Conservation (phyloP, 306 rosid genomes). For the Lathyrus sativus region DNA sequence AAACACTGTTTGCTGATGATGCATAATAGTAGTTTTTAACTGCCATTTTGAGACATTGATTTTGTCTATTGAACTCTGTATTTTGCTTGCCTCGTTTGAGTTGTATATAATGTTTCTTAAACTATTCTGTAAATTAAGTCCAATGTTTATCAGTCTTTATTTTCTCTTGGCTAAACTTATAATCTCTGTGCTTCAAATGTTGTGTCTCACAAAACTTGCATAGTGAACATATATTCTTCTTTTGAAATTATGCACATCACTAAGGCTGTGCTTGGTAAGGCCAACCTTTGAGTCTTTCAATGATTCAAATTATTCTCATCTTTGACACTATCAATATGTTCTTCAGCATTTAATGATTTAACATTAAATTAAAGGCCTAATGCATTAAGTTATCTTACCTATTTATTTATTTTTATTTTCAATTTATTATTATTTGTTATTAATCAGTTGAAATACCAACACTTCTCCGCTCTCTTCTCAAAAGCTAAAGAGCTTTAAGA, state of each 20-base stretch:
- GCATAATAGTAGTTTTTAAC: constrained; percentile 40
- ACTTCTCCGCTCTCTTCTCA: too few species aligned
- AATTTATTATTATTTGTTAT: too few species aligned
- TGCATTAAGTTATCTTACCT: too few species aligned
- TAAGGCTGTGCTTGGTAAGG: too few species aligned
- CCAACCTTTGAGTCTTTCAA: not conserved
- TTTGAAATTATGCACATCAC: not conserved
- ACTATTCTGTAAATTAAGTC: constrained; percentile 47
- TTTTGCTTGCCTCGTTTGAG: constrained; percentile 26
- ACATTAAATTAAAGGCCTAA: too few species aligned
- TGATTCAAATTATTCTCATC: not conserved
- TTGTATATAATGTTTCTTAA: constrained; percentile 54
- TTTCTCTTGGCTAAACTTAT: constrained; percentile 11
- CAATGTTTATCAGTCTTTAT: constrained; percentile 35
- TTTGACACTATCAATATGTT: not conserved
- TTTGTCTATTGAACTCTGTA: constrained; percentile 45
- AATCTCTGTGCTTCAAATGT: not conserved
- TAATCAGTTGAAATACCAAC: too few species aligned
- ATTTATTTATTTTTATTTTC: too few species aligned
- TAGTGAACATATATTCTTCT: not conserved
- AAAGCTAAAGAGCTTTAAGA: too few species aligned
- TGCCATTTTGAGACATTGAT: constrained; percentile 34
- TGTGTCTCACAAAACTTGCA: not conserved
- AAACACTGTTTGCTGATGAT: constrained; percentile 41
- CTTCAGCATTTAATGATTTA: not conserved